phyloP scores from a whole-genome alignment of 2,329 filamentous ascomycete genomes.

The Exophiala sp. region DNA sequence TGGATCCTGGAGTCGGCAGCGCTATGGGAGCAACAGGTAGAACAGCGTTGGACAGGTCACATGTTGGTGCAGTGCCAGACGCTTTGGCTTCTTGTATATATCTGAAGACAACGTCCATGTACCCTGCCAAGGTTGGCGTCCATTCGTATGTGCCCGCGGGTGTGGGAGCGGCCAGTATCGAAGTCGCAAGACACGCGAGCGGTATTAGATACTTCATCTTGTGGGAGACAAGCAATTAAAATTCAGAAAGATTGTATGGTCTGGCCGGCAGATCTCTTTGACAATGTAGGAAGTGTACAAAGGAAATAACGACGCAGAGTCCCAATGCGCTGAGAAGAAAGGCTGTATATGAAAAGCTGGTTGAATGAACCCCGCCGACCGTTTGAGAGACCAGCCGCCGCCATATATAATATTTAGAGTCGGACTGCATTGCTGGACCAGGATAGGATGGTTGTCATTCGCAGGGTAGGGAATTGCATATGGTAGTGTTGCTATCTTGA shows the following conservation, averaged over 20 bases:
- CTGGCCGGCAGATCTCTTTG: conserved; percentile 17
- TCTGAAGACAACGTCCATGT: conserved; percentile 39
- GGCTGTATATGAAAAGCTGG: conserved; percentile 16
- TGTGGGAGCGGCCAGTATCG: conserved; percentile 35
- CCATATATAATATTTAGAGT: conserved; percentile 19
- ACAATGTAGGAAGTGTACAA: conserved; percentile 17
- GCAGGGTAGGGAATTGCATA: conserved; percentile 8
- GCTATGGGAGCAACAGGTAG: conserved; percentile 49
- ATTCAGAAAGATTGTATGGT: conserved; percentile 4
- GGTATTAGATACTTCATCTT: conserved; percentile 20
- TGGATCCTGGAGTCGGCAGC: conserved; percentile 58
- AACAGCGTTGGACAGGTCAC: conserved; percentile 34
- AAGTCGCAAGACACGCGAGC: conserved; percentile 31
- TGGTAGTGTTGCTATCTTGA: conserved; percentile 24
- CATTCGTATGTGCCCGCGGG: conserved; percentile 36
- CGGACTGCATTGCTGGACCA: conserved; percentile 16
- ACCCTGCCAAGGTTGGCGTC: conserved; percentile 40
- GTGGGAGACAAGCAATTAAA: background rate
- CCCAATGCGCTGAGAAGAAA: conserved; percentile 3
- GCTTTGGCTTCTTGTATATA: conserved; percentile 34
- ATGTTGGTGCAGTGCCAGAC: conserved; percentile 26
- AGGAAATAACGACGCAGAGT: conserved; percentile 10
- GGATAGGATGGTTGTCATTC: conserved; percentile 18
- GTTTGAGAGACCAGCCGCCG: conserved; percentile 20
- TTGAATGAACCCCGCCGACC: conserved; percentile 6